Percentiles rank a stretch among this genome's conserved stretches.
These are phyloP conservation scores for Withania somnifera DNA, from an alignment of 305 asterid genomes.

Conservation along the genomic window DNA sequence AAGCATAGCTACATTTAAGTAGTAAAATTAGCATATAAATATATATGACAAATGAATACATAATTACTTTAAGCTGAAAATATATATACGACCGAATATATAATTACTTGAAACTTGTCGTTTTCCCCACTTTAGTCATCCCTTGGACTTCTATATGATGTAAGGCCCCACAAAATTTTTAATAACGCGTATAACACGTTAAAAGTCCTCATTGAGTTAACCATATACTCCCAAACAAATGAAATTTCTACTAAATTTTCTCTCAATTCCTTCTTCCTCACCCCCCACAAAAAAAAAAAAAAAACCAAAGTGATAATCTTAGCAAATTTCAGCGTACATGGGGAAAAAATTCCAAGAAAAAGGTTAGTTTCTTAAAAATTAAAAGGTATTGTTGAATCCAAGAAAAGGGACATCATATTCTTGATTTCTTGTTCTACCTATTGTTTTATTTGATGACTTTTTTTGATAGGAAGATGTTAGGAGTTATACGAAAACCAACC, in stretches of 20 bases:
- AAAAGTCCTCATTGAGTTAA: not conserved
- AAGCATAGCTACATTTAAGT: no score
- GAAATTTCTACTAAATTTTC: constrained; percentile 1
- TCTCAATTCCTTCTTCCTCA: not conserved
- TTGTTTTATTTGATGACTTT: not conserved
- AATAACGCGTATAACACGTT: not conserved
- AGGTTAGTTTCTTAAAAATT: no score
- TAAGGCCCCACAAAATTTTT: not conserved
- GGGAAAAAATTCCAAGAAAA: not conserved
- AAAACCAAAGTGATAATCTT: not conserved
- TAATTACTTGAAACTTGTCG: not conserved
- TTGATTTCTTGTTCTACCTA: not conserved
- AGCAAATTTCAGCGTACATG: not conserved
- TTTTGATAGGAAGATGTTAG: not conserved
- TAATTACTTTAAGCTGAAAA: no score
- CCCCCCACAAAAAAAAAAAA: no score
- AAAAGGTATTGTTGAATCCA: not conserved
- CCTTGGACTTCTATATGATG: not conserved
- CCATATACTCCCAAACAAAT: not conserved
- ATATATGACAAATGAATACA: no score
- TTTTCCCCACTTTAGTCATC: not conserved
- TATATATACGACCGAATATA: no score
- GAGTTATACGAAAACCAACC: no score
- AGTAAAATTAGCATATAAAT: no score
- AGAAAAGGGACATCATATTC: not conserved